These are phyloP conservation scores for Rhodotorula sp. DNA, from an alignment of 1,284 basidiomycete genomes.

Conservation along the genomic window DNA sequence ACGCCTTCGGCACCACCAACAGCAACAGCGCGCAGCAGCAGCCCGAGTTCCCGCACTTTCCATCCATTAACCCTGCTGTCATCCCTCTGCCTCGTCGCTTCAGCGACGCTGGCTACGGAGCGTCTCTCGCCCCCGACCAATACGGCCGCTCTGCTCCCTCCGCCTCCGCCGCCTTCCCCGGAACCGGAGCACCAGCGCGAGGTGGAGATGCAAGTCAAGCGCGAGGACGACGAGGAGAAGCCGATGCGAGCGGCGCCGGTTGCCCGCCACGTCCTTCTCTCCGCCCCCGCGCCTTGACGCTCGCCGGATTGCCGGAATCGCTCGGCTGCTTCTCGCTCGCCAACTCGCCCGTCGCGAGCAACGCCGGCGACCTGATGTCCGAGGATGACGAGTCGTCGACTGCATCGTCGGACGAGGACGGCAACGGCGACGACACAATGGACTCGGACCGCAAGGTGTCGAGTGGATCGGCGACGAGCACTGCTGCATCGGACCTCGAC, in stretches of 20 bases:
- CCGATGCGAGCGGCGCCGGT: neutral
- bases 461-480: slow-evolving; percentile 13
- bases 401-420: slow-evolving; percentile 1
- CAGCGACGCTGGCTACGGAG: slow-evolving; percentile 32
- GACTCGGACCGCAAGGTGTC: slow-evolving; percentile 1
- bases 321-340: slow-evolving; percentile 39
- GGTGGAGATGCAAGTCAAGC: slow-evolving; percentile 4
- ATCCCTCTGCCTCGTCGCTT: slow-evolving; percentile 31
- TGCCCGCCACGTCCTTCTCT: neutral
- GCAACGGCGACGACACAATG: slow-evolving; percentile 10
- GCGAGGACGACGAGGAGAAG: slow-evolving; percentile 5
- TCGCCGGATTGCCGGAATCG: slow-evolving; percentile 36
- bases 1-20: slow-evolving; percentile 22
- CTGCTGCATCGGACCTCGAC: neutral
- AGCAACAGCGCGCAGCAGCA: neutral
- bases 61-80: slow-evolving; percentile 30
- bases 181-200: slow-evolving; percentile 8
- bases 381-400: slow-evolving; percentile 4
- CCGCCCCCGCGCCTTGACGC: slow-evolving; percentile 30
- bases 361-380: neutral
- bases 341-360: slow-evolving; percentile 28
- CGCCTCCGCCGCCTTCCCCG: slow-evolving; percentile 18
- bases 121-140: slow-evolving; percentile 17
- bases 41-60: slow-evolving; percentile 3
- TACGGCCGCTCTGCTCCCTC: slow-evolving; percentile 7